Conservation (phyloP, 148 eudicot genomes). For the Fallopia convolvulus region DNA sequence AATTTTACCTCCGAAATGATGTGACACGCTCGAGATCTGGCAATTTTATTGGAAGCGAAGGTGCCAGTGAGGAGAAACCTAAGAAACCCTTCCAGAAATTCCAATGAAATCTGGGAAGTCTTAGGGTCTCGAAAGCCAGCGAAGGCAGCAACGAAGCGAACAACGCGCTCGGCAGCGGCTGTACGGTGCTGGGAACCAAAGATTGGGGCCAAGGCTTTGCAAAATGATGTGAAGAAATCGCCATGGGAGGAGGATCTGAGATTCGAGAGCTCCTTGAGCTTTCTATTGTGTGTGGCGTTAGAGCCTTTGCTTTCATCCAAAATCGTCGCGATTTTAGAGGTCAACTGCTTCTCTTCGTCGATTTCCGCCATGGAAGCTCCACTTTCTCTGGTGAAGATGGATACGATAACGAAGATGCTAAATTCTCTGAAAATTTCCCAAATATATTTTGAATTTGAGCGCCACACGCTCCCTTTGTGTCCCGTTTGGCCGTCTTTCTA, state of each 20-base stretch:
- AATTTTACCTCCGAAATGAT: constrained; percentile 61
- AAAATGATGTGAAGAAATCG: constrained; percentile 42
- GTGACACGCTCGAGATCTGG: constrained; percentile 72
- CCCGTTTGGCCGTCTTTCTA: not conserved
- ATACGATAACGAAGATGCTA: not conserved
- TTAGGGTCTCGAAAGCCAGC: constrained; percentile 24
- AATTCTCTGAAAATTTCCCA: not conserved
- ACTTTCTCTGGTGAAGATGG: not conserved
- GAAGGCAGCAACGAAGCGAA: constrained; percentile 61
- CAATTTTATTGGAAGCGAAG: constrained; percentile 48
- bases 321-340: constrained; percentile 38
- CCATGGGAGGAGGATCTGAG: constrained; percentile 39
- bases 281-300: constrained; percentile 69
- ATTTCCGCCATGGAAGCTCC: constrained; percentile 14
- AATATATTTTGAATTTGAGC: constrained; percentile 9
- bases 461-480: constrained; percentile 12
- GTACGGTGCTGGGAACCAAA: constrained; percentile 58
- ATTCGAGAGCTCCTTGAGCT: constrained; percentile 67
- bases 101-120: constrained; percentile 9
- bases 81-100: constrained; percentile 44
- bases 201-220: constrained; percentile 52
- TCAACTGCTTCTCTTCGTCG: constrained; percentile 18
- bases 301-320: constrained; percentile 55
- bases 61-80: constrained; percentile 48
- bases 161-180: constrained; percentile 55